Conservation (phyloP, 225 moss, liverwort and hornwort species). For the Bryum argenteum region DNA sequence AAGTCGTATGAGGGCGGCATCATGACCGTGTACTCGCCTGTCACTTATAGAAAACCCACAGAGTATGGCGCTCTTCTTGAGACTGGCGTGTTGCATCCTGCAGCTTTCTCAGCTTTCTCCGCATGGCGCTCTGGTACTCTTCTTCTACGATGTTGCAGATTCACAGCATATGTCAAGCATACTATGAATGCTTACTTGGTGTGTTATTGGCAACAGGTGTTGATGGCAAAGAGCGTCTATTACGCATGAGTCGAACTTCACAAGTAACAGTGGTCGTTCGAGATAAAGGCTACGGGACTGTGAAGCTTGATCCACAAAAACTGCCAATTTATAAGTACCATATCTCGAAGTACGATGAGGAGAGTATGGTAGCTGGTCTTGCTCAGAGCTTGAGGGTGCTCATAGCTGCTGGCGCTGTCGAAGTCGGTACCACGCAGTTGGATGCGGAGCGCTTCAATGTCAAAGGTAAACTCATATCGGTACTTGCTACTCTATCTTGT, state of each 20-base stretch:
- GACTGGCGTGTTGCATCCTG: conserved; percentile 69
- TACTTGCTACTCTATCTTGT: not conserved
- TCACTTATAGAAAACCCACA: conserved; percentile 43
- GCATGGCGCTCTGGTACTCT: conserved; percentile 64
- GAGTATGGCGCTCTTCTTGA: conserved; percentile 75
- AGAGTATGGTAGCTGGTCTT: conserved; percentile 44
- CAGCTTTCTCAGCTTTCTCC: conserved; percentile 43
- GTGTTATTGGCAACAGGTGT: conserved; percentile 33
- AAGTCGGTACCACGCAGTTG: conserved; percentile 70
- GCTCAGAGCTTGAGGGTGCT: conserved; percentile 62
- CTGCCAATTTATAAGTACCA: conserved; percentile 35
- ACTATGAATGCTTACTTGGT: too few relatives aligned
- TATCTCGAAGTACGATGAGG: conserved; percentile 50
- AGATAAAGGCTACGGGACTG: conserved; percentile 64
- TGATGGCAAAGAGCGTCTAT: conserved; percentile 59
- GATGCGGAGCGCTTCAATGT: conserved; percentile 57
- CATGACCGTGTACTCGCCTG: conserved; percentile 61
- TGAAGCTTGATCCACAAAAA: conserved; percentile 31
- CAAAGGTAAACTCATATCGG: conserved; percentile 25
- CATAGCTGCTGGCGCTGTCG: conserved; percentile 79
- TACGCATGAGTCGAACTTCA: conserved; percentile 54
- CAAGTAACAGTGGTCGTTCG: conserved; percentile 63
- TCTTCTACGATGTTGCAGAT: not conserved
- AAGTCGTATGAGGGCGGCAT: conserved; percentile 70
- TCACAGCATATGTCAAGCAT: too few relatives aligned